Base-by-base conservation (phyloP, 495 filamentous ascomycete species). In the Neurospora sp. region DNA sequence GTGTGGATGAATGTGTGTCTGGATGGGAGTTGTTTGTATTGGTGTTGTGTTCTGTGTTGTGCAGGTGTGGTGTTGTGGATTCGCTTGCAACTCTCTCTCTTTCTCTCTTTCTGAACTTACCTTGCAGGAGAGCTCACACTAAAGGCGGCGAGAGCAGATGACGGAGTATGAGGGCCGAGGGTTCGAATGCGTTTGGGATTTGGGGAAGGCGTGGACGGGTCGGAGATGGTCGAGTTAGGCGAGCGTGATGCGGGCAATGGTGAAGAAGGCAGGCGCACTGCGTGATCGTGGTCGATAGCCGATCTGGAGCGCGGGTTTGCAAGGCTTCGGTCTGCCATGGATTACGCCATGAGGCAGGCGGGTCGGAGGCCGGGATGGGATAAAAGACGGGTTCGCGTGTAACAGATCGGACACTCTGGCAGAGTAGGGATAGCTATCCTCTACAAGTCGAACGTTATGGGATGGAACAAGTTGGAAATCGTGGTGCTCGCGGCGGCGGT, bases 321-420 rank as follows among this genome's bases (percentile, higher is more conserved):
- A 79, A 81, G 79, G 81, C 83, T 86, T 85, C 84, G 84, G 82
- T 87, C 85, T 87, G 85, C 85, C 85, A 87, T 87, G 85, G 84
- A 85, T 85, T 85, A 87, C 85, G 85, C 85, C 85, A 87, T 87
- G 79, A 78, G 81, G 78, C 81, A 81, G 79, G 78, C 78, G 78
- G 75, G 77, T 69, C 54, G 48, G 75, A 44, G 72, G 72, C 71
- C 70, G 44, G 71, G 72, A 72, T 73, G 72, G 70, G 54, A 35
- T 35, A 35, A 16, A 66, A 35, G 12, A 35, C 14, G 27, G 23
- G 7, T 35, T 16, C 48, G 48, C 48, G 20, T 66, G 54, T 66
- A 66, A 66, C 27, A 35, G 27, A 66, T 66, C 27, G 54, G 54
- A 66, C 35, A 7, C 54, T 14, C 27, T 27, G 27, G 27, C 27